A percentile compares a stretch with the other conserved stretches of the same genome.
These are phyloP conservation scores for Malassezia slooffiae DNA, from an alignment of 1,284 basidiomycete genomes.

Conservation along the genomic window DNA sequence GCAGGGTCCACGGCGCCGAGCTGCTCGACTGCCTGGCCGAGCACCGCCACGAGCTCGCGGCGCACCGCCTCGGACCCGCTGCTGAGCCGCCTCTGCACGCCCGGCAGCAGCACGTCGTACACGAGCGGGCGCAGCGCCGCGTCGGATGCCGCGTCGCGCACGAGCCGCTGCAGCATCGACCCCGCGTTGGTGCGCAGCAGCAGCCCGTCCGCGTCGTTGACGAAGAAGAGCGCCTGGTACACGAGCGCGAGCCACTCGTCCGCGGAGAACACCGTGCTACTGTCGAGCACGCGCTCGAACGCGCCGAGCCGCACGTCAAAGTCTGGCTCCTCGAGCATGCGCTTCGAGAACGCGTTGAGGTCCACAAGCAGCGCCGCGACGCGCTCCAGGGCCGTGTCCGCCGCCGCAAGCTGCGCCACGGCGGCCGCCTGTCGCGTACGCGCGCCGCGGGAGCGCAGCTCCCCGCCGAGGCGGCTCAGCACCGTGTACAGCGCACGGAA, in stretches of 20 bases:
- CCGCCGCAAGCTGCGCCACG: slow-evolving; percentile 30
- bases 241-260: slow-evolving; percentile 72
- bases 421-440: slow-evolving; percentile 27
- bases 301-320: slow-evolving; percentile 75
- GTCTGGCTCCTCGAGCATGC: slow-evolving; percentile 79
- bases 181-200: slow-evolving; percentile 75
- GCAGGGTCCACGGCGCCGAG: slow-evolving; percentile 54
- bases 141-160: slow-evolving; percentile 41
- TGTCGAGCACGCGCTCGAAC: slow-evolving; percentile 65
- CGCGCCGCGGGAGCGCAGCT: slow-evolving; percentile 25
- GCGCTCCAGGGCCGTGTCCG: slow-evolving; percentile 21
- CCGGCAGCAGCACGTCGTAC: slow-evolving; percentile 7
- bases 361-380: slow-evolving; percentile 25
- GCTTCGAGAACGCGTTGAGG: slow-evolving; percentile 75
- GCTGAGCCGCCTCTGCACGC: slow-evolving; percentile 43
- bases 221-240: slow-evolving; percentile 71
- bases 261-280: slow-evolving; percentile 48
- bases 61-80: slow-evolving; percentile 80
- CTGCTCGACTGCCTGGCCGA: slow-evolving; percentile 61
- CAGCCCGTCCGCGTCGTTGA: slow-evolving; percentile 81
- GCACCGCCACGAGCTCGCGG: slow-evolving; percentile 68
- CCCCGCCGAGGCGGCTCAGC: slow-evolving; percentile 32
- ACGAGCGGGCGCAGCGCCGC: slow-evolving; percentile 1
- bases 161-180: slow-evolving; percentile 64
- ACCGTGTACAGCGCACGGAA: slow-evolving; percentile 28